These are phyloP conservation scores for Digitaria exilis DNA, from an alignment of 202 grass and related monocot species.

Conservation along the genomic window DNA sequence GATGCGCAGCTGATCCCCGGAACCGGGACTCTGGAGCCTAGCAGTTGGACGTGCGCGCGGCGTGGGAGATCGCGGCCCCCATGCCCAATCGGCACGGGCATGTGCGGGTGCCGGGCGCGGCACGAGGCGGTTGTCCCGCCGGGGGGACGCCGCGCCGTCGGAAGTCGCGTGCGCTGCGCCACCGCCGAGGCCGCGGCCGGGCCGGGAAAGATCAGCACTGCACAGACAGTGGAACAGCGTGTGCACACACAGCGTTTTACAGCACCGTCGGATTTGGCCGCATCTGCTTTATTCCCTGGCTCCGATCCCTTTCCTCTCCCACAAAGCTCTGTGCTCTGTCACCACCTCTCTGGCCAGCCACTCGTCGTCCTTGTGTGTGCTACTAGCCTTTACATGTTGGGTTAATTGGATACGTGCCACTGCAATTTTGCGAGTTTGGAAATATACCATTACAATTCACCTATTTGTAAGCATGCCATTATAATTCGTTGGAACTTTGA, in stretches of 20 bases:
- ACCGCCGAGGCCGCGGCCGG: neutral
- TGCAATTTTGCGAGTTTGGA: no score
- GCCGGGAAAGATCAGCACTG: neutral
- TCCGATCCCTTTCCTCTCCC: neutral
- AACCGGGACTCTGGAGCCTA: neutral
- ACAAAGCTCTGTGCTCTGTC: slow-evolving; percentile 8
- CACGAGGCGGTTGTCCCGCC: slow-evolving; percentile 42
- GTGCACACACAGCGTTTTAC: neutral
- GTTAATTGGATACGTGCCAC: no score
- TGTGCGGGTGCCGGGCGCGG: neutral
- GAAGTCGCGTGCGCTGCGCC: neutral
- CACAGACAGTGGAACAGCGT: neutral
- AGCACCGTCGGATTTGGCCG: slow-evolving; percentile 24
- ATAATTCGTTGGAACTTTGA: no score
- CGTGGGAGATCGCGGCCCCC: neutral
- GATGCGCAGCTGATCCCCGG: neutral
- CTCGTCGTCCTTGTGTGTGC: no score
- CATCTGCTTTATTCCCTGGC: slow-evolving; percentile 21
- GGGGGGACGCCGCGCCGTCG: slow-evolving; percentile 23
- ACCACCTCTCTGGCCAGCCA: no score
- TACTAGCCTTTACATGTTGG: no score
- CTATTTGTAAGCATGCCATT: no score
- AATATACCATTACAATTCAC: no score
- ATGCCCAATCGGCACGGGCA: slow-evolving; percentile 5
- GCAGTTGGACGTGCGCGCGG: neutral